A percentile compares a stretch with the other conserved stretches of the same genome.
Conservation (phyloP, 2,329 filamentous ascomycete genomes). For the Calonectria crousiana region DNA sequence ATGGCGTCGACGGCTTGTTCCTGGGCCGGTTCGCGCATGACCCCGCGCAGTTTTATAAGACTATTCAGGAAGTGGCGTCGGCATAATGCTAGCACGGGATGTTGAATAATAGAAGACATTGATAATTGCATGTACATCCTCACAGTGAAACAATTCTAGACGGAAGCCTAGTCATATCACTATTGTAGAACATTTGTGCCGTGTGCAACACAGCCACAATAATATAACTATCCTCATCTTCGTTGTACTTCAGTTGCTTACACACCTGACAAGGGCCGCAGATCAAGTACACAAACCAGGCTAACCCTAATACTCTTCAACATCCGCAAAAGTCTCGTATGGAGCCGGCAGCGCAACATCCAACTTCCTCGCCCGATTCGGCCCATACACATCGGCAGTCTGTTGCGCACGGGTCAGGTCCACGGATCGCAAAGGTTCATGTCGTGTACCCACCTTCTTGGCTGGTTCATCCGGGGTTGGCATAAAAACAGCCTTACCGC, state of each 20-base stretch:
- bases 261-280: neutral
- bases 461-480: slow-evolving; percentile 15
- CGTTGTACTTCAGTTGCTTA: no score
- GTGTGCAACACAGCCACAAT: neutral
- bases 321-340: slow-evolving; percentile 11
- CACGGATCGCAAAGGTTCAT: neutral
- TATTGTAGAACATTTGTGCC: neutral
- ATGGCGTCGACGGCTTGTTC: slow-evolving; percentile 83
- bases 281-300: neutral
- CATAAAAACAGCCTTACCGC: slow-evolving; percentile 18
- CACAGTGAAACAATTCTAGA: neutral
- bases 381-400: slow-evolving; percentile 10
- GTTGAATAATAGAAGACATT: neutral
- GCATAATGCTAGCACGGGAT: slow-evolving; percentile 37
- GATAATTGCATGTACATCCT: neutral
- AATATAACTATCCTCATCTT: neutral
- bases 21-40: slow-evolving; percentile 86
- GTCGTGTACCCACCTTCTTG: slow-evolving; percentile 8
- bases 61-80: slow-evolving; percentile 77
- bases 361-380: slow-evolving; percentile 8
- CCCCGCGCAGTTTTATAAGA: slow-evolving; percentile 76
- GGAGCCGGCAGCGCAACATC: slow-evolving; percentile 3
- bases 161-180: neutral
- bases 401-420: neutral
- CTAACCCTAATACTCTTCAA: slow-evolving; percentile 7